These are phyloP conservation scores for Fraxinus pennsylvanica DNA, from an alignment of 257 asterid species.

Conservation along the genomic window DNA sequence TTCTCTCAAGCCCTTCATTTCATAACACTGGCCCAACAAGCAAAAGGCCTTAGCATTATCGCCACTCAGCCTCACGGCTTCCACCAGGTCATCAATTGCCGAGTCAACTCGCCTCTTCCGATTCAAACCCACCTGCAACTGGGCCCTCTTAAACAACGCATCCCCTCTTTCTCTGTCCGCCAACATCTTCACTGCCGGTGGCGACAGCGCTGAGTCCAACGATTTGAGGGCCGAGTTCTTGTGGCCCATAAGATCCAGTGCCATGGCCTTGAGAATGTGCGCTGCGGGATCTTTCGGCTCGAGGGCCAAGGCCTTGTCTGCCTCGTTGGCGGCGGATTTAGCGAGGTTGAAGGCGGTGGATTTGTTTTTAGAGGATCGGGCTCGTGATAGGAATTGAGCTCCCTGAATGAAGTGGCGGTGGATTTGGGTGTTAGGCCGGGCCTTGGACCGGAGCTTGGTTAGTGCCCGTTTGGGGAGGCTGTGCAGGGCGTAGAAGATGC, in stretches of 20 bases:
- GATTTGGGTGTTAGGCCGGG: constrained; percentile 63
- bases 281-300: constrained; percentile 84
- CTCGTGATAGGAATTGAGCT: constrained; percentile 75
- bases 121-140: constrained; percentile 57
- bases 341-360: constrained; percentile 59
- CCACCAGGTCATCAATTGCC: constrained; percentile 62
- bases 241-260: constrained; percentile 69
- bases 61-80: constrained; percentile 55
- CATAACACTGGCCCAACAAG: constrained; percentile 73
- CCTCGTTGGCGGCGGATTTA: constrained; percentile 71
- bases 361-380: constrained; percentile 59
- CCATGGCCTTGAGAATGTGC: constrained; percentile 80
- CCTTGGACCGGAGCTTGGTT: constrained; percentile 55
- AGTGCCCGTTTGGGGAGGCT: constrained; percentile 63
- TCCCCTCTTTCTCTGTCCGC: constrained; percentile 64
- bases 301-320: constrained; percentile 67
- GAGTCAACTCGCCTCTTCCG: constrained; percentile 67
- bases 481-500: constrained; percentile 60
- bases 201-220: constrained; percentile 63
- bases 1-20: constrained; percentile 37
- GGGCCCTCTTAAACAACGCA: constrained; percentile 76
- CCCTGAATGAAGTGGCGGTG: constrained; percentile 82
- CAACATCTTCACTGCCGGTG: constrained; percentile 65
- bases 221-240: constrained; percentile 64
- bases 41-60: constrained; percentile 57